Percentiles rank a stretch among this genome's conserved stretches.
Evolutionary conservation across 2,329 filamentous ascomycete genomes (phyloP).

Genomic region (Cladophialophora carrionii): DNA sequence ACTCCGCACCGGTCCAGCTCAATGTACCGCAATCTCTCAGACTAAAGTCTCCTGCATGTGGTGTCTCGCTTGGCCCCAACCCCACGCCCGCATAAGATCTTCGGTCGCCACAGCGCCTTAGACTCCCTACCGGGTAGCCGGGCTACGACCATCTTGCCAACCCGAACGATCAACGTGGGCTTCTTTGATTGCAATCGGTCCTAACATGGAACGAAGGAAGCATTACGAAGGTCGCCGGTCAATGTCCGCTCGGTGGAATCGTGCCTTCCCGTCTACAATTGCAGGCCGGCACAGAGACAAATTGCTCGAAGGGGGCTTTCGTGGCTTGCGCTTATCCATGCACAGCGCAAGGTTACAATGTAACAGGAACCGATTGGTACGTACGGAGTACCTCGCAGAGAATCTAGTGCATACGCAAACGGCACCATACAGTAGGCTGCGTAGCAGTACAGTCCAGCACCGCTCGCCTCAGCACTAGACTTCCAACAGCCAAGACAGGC

Average conservation of each 20-base stretch:
- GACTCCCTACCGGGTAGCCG: not conserved
- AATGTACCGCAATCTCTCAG: not conserved
- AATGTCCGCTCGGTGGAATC: too few relatives aligned
- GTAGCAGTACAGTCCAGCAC: not conserved
- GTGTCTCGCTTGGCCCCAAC: not conserved
- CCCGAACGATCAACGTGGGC: not conserved
- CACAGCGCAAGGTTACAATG: constrained; percentile 6
- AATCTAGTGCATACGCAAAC: not conserved
- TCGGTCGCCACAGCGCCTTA: not conserved
- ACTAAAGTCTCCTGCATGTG: not conserved
- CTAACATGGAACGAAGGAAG: too few relatives aligned
- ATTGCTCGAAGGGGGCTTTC: not conserved
- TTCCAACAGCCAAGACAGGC: not conserved
- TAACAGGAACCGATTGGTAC: not conserved
- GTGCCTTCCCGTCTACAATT: too few relatives aligned
- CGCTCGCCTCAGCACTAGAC: not conserved
- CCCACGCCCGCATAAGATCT: not conserved
- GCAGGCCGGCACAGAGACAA: not conserved
- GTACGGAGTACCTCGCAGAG: constrained; percentile 3
- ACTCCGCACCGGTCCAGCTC: not conserved
- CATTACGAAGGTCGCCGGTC: too few relatives aligned
- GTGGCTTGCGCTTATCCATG: constrained; percentile 2
- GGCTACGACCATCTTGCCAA: not conserved
- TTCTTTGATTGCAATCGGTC: too few relatives aligned
- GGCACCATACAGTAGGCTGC: not conserved